Evolutionary conservation across 2,329 filamentous ascomycete species (phyloP).

Genomic region (Emydomyces testavorans): DNA sequence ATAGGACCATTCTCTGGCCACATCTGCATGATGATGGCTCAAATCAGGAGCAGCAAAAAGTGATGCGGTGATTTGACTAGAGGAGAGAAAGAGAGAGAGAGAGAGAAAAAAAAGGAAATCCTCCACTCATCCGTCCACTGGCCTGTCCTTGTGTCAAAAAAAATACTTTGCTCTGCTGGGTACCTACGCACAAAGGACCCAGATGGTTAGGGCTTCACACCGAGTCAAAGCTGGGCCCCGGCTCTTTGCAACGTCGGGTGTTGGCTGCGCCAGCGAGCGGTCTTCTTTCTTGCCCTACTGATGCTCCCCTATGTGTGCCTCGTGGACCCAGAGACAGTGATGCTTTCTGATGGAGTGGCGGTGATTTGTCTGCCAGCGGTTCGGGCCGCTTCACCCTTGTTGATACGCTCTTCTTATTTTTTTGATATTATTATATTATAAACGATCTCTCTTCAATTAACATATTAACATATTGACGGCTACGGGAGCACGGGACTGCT

Average conservation of each 20-base stretch:
- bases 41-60: not conserved
- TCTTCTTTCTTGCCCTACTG: constrained; percentile 6
- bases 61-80: constrained; percentile 7
- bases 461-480: too few relatives aligned
- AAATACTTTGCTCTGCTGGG: not conserved
- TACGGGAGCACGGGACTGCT: too few relatives aligned
- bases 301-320: not conserved
- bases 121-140: too few relatives aligned
- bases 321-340: constrained; percentile 12
- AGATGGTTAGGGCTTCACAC: too few relatives aligned
- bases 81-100: too few relatives aligned
- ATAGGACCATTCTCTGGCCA: not conserved
- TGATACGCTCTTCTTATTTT: not conserved
- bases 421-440: not conserved
- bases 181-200: not conserved
- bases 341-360: constrained; percentile 4
- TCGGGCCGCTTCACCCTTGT: constrained; percentile 5
- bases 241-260: too few relatives aligned
- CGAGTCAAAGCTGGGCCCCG: too few relatives aligned
- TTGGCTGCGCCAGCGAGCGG: too few relatives aligned
- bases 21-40: not conserved
- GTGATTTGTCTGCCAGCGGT: constrained; percentile 3
- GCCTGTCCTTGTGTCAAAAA: too few relatives aligned
- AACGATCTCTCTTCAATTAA: too few relatives aligned
- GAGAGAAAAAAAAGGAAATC: too few relatives aligned